Base-by-base conservation (phyloP, 2,329 filamentous ascomycete species). In the Chaetomiaceae sp. region DNA sequence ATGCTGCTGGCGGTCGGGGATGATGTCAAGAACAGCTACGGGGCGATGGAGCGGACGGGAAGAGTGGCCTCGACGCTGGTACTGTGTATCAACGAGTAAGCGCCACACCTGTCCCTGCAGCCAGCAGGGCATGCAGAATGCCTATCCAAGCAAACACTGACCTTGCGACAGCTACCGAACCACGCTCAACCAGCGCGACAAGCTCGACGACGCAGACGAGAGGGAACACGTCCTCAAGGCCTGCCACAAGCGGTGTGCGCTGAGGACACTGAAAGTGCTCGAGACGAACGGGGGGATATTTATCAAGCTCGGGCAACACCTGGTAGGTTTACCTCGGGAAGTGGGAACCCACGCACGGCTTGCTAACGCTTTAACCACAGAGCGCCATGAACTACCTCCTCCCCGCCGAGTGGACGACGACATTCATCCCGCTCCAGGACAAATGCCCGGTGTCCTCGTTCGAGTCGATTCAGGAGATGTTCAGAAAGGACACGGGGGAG, bases 271-370 rank as follows among this genome's bases (percentile, higher is more conserved):
- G 37, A 79, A 78, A 51, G 91, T 95, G 2, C 73, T 97, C 58
- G 93, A 99, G 75, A 89, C 88, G 75, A 97, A 96, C 68, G 93
- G 95, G 21, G 95, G 92, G 23, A 96, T 99, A 57, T 99, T 97
- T 62, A 97, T 99, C 67, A 99, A 99, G 70, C 74, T 99, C 34
- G 93, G 93, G 7, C 93, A 99, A 63, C 93, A 99, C 70, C 69
- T 99, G 69, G 83, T 85, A 74, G 37, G 70, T 12, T 20, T 30
- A 19, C 13, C 14, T 37, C 19, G 7, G 25, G n/a, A 3, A n/a
- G 30, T 10, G 16, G 8, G 20, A 39, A 19, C 17, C n/a, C n/a
- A n/a, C n/a, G n/a, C 14, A 6, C 14, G 7, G 16, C 27, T 20
- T 38, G 4, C 20, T 53, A 39, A n/a, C n/a, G n/a, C n/a, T n/a